phyloP scores from a whole-genome alignment of 2,329 filamentous ascomycete genomes.

The Colletotrichum acutatum region DNA sequence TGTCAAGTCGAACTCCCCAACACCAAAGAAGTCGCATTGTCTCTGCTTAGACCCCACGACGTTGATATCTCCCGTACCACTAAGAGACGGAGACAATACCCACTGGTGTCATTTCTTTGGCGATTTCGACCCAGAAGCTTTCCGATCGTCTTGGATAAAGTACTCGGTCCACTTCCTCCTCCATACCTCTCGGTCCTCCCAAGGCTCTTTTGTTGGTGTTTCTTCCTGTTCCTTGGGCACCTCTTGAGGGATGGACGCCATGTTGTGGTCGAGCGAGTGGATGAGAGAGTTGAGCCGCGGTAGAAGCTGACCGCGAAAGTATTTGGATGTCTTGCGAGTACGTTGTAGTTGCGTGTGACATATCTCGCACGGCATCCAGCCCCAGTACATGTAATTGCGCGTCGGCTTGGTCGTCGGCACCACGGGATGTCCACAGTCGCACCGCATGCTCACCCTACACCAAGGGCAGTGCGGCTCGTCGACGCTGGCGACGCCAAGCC shows the following conservation, averaged over 20 bases:
- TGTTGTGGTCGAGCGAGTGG: conserved; percentile 33
- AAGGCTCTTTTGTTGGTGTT: conserved; percentile 26
- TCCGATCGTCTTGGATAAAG: conserved; percentile 27
- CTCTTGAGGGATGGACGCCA: conserved; percentile 31
- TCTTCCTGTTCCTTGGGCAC: conserved; percentile 34
- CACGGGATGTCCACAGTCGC: conserved; percentile 47
- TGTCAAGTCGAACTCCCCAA: background rate
- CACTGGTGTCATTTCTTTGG: conserved; percentile 15
- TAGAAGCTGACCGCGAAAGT: conserved; percentile 25
- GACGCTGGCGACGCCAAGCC: conserved; percentile 50
- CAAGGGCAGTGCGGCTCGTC: conserved; percentile 52
- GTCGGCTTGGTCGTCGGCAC: conserved; percentile 40
- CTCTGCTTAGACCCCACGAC: background rate
- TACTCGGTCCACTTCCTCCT: conserved; percentile 33
- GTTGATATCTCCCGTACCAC: background rate
- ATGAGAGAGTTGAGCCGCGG: conserved; percentile 34
- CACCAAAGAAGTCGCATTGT: background rate
- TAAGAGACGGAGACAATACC: background rate
- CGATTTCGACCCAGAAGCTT: conserved; percentile 22
- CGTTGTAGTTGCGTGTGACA: conserved; percentile 30
- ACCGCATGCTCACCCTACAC: conserved; percentile 47
- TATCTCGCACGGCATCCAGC: conserved; percentile 33
- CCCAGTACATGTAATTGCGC: conserved; percentile 31
- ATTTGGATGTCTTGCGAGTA: conserved; percentile 28
- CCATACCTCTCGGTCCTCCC: conserved; percentile 34